Evolutionary conservation across 2,329 filamentous ascomycete genomes (phyloP).

Genomic region (Incumbomyces lentus): DNA sequence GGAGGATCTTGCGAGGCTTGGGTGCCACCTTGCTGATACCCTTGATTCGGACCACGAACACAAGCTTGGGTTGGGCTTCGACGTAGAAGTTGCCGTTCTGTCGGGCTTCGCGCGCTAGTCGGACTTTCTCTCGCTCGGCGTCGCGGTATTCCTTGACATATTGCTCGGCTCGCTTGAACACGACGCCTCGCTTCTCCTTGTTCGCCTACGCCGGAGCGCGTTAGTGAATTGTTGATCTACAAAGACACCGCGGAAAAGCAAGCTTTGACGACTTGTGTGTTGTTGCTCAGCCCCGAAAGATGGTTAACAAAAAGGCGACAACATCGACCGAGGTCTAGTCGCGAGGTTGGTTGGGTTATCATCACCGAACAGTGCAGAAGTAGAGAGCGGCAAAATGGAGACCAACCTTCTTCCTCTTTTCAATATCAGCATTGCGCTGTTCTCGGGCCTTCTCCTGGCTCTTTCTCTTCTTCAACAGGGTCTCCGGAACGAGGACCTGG

Average conservation of each 20-base stretch:
- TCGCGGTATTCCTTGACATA: slow-evolving; percentile 99
- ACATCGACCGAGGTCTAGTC: slow-evolving; percentile 96
- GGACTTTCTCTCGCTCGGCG: slow-evolving; percentile 95
- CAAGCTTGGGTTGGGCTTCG: slow-evolving; percentile 86
- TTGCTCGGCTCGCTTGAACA: slow-evolving; percentile 99
- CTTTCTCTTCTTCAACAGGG: slow-evolving; percentile 99
- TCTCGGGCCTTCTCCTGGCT: slow-evolving; percentile 98
- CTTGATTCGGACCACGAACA: slow-evolving; percentile 99
- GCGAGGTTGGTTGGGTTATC: slow-evolving; percentile 71
- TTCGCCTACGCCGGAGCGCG: slow-evolving; percentile 56
- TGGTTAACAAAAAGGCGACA: slow-evolving; percentile 89
- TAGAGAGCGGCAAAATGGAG: slow-evolving; percentile 24
- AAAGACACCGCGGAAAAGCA: no score
- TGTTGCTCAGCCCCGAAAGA: slow-evolving; percentile 98
- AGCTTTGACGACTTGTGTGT: no score
- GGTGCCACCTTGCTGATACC: slow-evolving; percentile 99
- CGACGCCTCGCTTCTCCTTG: slow-evolving; percentile 96
- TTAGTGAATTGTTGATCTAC: slow-evolving; percentile 1
- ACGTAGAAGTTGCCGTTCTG: slow-evolving; percentile 89
- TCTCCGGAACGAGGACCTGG: slow-evolving; percentile 96
- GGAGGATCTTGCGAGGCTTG: slow-evolving; percentile 99
- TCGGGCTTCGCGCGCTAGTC: slow-evolving; percentile 80
- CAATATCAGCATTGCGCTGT: slow-evolving; percentile 65
- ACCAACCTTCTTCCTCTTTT: slow-evolving; percentile 88
- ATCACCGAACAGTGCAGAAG: slow-evolving; percentile 65